A percentile compares a stretch with the other conserved stretches of the same genome.
Conservation (phyloP, 768 basidiomycete genomes). For the Hygrophoropsis aurantiaca region DNA sequence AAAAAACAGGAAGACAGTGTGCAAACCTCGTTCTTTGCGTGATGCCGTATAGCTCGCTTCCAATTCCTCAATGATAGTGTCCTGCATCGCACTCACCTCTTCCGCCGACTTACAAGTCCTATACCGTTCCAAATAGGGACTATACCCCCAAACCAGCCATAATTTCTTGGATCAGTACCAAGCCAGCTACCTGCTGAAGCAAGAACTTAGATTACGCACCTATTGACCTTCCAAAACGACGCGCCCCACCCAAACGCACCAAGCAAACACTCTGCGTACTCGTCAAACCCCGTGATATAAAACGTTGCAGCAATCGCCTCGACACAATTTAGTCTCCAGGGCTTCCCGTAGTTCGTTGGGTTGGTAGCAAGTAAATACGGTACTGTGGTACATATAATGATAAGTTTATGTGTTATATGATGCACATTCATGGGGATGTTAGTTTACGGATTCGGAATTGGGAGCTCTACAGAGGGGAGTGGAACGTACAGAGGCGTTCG, state of each 20-base stretch:
- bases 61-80: conserved; percentile 67
- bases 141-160: not conserved
- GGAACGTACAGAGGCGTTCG: conserved; percentile 77
- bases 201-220: conserved; percentile 39
- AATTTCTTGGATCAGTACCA: not conserved
- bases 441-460: conserved; percentile 93
- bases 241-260: conserved; percentile 89
- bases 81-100: conserved; percentile 61
- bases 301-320: conserved; percentile 95
- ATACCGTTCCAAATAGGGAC: conserved; percentile 68
- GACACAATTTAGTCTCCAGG: conserved; percentile 93
- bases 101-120: conserved; percentile 63
- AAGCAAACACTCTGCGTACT: conserved; percentile 77
- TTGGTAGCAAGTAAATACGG: conserved; percentile 95
- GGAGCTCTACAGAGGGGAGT: not conserved
- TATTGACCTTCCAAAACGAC: conserved; percentile 85
- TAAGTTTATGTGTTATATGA: not conserved
- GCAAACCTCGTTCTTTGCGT: conserved; percentile 51
- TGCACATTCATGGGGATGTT: conserved; percentile 84
- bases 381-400: conserved; percentile 57
- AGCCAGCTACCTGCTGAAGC: not conserved
- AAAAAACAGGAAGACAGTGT: conserved; percentile 9
- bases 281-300: conserved; percentile 85
- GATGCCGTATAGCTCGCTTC: conserved; percentile 61
- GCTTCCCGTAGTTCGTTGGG: conserved; percentile 97